Conservation (phyloP, 768 basidiomycete species). For the Crassisporium funariophilum region DNA sequence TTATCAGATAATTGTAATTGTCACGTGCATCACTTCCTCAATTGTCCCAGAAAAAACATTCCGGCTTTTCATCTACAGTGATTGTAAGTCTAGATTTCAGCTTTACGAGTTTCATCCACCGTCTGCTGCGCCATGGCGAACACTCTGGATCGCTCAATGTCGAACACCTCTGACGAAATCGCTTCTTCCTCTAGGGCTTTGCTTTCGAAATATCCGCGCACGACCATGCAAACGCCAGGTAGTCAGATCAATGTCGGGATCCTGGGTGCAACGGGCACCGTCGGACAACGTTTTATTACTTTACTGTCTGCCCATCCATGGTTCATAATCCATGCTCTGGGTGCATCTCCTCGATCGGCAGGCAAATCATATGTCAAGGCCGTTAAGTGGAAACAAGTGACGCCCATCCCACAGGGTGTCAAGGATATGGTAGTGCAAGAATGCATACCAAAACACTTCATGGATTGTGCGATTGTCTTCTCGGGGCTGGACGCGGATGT, state of each 20-base stretch:
- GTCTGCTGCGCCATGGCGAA: too few species aligned
- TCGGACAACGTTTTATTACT: slow-evolving; percentile 93
- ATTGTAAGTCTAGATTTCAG: too few species aligned
- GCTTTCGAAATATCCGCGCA: slow-evolving; percentile 35
- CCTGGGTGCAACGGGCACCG: slow-evolving; percentile 90
- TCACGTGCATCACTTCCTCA: too few species aligned
- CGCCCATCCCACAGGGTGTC: slow-evolving; percentile 69
- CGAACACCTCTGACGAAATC: slow-evolving; percentile 23
- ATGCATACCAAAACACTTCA: slow-evolving; percentile 78
- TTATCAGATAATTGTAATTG: too few species aligned
- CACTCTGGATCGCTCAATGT: too few species aligned
- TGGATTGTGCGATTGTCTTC: slow-evolving; percentile 85
- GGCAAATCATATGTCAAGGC: slow-evolving; percentile 78
- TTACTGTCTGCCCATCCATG: slow-evolving; percentile 88
- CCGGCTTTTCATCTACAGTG: too few species aligned
- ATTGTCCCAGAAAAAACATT: too few species aligned
- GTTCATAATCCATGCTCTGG: slow-evolving; percentile 84
- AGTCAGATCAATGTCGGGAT: slow-evolving; percentile 60
- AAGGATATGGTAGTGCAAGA: slow-evolving; percentile 67
- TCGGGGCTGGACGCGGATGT: slow-evolving; percentile 96
- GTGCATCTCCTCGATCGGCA: slow-evolving; percentile 86
- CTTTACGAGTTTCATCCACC: too few species aligned
- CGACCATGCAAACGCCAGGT: slow-evolving; percentile 32
- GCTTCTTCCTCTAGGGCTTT: slow-evolving; percentile 28
- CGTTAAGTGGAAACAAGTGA: slow-evolving; percentile 85